Base-by-base conservation (phyloP, 1,284 basidiomycete genomes). In the Fomitopsis schrenkii region DNA sequence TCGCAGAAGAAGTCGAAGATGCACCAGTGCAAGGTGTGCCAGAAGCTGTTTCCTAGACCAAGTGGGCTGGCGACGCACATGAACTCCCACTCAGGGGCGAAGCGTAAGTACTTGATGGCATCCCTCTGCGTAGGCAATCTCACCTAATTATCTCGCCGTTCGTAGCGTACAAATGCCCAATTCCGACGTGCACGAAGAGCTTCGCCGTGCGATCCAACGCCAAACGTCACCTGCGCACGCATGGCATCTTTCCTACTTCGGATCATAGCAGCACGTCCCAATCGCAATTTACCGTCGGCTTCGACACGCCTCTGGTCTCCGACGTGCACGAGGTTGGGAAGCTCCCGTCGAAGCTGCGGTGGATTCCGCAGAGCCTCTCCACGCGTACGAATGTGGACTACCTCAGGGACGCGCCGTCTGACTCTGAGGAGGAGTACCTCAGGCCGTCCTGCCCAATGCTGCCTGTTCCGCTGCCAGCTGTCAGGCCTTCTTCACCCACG, bases 41-140 rank as follows among this genome's bases (percentile, higher is more conserved):
- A 75, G 45, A 88, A 87, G 71, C 71, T 78, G 45, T 88, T 88
- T 70, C 84, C 84, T 59, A 76, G 84, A 36, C 88, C 87, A 0
- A 87, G 85, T 63, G 86, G 85, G n/a, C 77, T 90, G 52, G 77
- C 78, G 57, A 89, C 88, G 12, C 88, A 90, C 73, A 88, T 89
- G 86, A 84, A 87, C 64, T 84, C 84, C 42, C 88, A 91, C 70
- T 86, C 83, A 0, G 85, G 86, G 42, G 80, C 80, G 41, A 86
- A 84, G 71, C 88, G 88, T 84, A 72, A 67, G 83, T 75, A 17
- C 42, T 59, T 19, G 15, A 59, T 10, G 48, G 52, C 42, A 9
- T 28, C 36, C 1, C n/a, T 54, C 38, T 55, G 26, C 40, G 6
- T 26, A 26, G 45, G 46, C 38, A 58, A 28, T 57, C 56, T 62